Percentiles rank a stretch among this genome's conserved stretches.
Evolutionary conservation across 148 eudicot species (phyloP).

Genomic region (Rhododendron griersonianum): DNA sequence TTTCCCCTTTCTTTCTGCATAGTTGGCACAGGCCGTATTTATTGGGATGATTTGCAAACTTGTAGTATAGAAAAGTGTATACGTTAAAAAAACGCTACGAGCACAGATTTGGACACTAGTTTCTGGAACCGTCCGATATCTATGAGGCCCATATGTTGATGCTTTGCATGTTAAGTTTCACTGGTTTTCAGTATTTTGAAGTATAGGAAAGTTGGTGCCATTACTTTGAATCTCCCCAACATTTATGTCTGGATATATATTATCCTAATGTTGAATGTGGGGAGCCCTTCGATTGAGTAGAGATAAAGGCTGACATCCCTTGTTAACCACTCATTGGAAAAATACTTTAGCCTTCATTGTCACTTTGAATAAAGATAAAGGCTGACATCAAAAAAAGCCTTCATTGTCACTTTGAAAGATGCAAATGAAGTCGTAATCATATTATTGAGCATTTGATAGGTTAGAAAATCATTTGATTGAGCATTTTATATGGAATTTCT

Average conservation of each 20-base stretch:
- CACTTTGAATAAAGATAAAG: constrained; percentile 14
- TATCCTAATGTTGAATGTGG: not conserved
- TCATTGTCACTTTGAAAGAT: constrained; percentile 1
- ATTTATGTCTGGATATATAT: not conserved
- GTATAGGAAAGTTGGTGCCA: not conserved
- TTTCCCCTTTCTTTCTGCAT: not conserved
- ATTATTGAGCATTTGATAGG: too few relatives aligned
- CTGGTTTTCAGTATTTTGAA: not conserved
- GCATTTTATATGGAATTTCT: not conserved
- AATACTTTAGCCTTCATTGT: not conserved
- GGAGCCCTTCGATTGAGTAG: constrained; percentile 10
- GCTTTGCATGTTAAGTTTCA: not conserved
- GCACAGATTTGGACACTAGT: not conserved
- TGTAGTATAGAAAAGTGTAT: not conserved
- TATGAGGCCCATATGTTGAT: not conserved
- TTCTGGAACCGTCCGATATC: not conserved
- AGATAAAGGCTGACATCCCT: constrained; percentile 12
- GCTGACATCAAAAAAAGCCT: not conserved
- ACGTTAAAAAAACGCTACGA: not conserved
- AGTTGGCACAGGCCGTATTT: not conserved
- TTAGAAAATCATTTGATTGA: not conserved
- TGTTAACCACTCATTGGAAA: not conserved
- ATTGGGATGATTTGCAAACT: not conserved
- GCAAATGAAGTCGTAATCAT: not conserved
- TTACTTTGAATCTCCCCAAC: not conserved